Evolutionary conservation across 1,139 yeast genomes (phyloP).

Genomic region (Blastobotrys illinoisensis): DNA sequence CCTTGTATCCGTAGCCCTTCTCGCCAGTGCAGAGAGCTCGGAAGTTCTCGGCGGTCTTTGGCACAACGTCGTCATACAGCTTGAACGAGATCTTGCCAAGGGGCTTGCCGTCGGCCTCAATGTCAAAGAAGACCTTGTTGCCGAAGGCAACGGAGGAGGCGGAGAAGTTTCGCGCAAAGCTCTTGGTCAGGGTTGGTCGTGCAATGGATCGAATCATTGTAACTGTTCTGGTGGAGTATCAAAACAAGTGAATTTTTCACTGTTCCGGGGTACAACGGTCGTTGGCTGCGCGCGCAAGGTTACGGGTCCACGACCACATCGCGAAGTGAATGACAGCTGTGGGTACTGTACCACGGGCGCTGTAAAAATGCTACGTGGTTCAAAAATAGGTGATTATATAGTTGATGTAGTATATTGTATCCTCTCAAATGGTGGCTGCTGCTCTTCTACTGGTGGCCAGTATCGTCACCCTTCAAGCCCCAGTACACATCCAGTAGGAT

Average conservation of each 20-base stretch:
- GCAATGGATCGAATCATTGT: neutral
- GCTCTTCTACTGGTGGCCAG: too few relatives aligned
- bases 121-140: conserved; percentile 66
- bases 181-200: neutral
- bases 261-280: neutral
- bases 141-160: neutral
- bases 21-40: conserved; percentile 96
- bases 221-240: neutral
- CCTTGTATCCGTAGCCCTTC: conserved; percentile 92
- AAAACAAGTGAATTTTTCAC: neutral
- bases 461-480: too few relatives aligned
- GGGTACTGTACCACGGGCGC: too few relatives aligned
- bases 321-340: too few relatives aligned
- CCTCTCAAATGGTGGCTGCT: too few relatives aligned
- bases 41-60: conserved; percentile 98
- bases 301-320: neutral
- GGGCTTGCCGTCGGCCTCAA: conserved; percentile 59
- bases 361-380: too few relatives aligned
- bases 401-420: too few relatives aligned
- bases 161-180: neutral
- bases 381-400: too few relatives aligned
- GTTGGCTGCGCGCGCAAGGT: neutral
- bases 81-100: conserved; percentile 75
- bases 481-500: too few relatives aligned
- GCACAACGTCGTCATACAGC: conserved; percentile 85